Evolutionary conservation across 148 eudicot species (phyloP).

Genomic region (Nepenthes mirabilis): DNA sequence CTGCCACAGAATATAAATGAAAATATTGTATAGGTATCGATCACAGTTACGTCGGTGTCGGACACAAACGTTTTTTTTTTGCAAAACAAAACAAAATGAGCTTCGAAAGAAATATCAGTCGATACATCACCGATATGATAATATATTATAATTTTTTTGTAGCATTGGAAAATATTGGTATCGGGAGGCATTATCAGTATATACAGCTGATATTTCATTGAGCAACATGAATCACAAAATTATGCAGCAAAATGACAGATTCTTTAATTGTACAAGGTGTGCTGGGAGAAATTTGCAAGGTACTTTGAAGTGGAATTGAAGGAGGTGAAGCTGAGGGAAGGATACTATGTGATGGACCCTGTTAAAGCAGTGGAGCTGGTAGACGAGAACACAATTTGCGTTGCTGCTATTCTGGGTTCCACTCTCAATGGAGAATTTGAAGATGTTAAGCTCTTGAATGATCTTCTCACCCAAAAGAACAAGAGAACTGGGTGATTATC

Average conservation of each 20-base stretch:
- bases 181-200: too few species aligned
- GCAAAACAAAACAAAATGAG: too few species aligned
- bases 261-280: conserved; percentile 12
- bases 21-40: too few species aligned
- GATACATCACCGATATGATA: too few species aligned
- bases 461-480: conserved; percentile 27
- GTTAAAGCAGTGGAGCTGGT: conserved; percentile 28
- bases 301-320: conserved; percentile 38
- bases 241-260: background rate
- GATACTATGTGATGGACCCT: conserved; percentile 40
- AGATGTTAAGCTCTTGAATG: conserved; percentile 28
- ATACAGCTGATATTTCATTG: too few species aligned
- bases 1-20: too few species aligned
- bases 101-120: too few species aligned
- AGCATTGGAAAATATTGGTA: too few species aligned
- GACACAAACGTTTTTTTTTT: too few species aligned
- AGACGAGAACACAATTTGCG: conserved; percentile 38
- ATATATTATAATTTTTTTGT: too few species aligned
- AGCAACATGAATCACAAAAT: too few species aligned
- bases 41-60: too few species aligned
- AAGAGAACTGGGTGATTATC: conserved; percentile 22
- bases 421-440: conserved; percentile 39
- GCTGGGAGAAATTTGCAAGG: conserved; percentile 46
- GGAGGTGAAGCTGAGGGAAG: conserved; percentile 32
- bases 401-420: conserved; percentile 38